phyloP scores from a whole-genome alignment of 495 filamentous ascomycete genomes.

The Aspergillus sclerotiicarbonarius region DNA sequence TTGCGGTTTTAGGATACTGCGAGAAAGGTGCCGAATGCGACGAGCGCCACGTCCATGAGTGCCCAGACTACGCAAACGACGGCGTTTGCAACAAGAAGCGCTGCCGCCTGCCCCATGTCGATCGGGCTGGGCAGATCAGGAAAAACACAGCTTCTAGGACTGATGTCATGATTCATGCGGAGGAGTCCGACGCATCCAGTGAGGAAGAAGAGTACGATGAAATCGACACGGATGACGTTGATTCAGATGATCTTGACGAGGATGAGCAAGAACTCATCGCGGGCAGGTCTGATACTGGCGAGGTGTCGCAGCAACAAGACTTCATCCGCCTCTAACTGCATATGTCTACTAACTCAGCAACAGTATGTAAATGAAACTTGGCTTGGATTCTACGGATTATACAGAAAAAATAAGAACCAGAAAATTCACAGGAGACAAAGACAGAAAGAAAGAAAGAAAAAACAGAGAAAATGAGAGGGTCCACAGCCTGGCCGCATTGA shows the following conservation, averaged over 20 bases:
- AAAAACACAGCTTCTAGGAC: slow-evolving; percentile 51
- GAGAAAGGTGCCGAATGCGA: slow-evolving; percentile 74
- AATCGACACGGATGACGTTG: slow-evolving; percentile 81
- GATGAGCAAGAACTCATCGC: slow-evolving; percentile 58
- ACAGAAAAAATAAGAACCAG: slow-evolving; percentile 3
- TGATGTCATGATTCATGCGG: slow-evolving; percentile 40
- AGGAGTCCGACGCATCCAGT: slow-evolving; percentile 77
- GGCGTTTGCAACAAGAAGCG: slow-evolving; percentile 78
- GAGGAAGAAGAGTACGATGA: slow-evolving; percentile 75
- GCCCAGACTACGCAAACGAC: slow-evolving; percentile 91
- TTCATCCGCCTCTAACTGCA: slow-evolving; percentile 58
- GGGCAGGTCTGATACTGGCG: slow-evolving; percentile 45
- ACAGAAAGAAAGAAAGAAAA: not conserved
- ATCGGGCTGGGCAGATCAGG: slow-evolving; percentile 73
- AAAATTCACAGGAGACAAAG: not conserved
- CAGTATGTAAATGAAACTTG: slow-evolving; percentile 16
- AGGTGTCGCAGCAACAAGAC: slow-evolving; percentile 65
- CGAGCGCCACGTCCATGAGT: slow-evolving; percentile 85
- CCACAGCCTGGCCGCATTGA: not conserved
- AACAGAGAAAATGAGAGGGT: not conserved
- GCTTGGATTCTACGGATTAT: slow-evolving; percentile 6
- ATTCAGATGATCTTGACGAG: slow-evolving; percentile 81
- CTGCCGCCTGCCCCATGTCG: slow-evolving; percentile 83
- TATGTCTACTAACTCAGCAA: slow-evolving; percentile 16
- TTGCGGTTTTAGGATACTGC: slow-evolving; percentile 88